Evolutionary conservation across 352 stramenopile genomes (phyloP).

Genomic region (Pythium volutum): DNA sequence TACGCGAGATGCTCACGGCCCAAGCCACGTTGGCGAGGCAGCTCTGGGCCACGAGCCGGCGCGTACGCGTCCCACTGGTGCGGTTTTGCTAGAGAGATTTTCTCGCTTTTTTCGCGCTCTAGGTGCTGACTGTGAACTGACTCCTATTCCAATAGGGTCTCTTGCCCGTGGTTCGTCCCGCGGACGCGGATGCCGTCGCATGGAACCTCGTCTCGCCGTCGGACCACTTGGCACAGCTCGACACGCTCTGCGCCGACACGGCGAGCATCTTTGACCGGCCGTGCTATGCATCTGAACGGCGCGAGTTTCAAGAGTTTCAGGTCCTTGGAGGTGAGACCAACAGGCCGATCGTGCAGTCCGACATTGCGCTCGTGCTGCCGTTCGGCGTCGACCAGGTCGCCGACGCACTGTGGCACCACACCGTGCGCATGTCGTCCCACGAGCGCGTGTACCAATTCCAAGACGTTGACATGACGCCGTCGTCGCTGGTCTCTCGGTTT

Average conservation of each 20-base stretch:
- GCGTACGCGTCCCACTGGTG: neutral
- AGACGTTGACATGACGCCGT: neutral
- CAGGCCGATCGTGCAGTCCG: neutral
- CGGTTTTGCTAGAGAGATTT: no score
- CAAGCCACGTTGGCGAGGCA: constrained; percentile 6
- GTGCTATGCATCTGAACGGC: neutral
- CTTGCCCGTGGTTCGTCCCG: neutral
- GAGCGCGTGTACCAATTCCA: constrained; percentile 11
- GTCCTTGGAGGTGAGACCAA: neutral
- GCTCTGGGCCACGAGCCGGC: neutral
- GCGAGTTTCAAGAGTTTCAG: constrained; percentile 9
- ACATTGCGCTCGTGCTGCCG: constrained; percentile 3
- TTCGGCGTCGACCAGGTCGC: constrained; percentile 4
- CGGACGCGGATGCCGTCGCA: neutral
- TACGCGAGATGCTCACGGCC: neutral
- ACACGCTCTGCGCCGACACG: neutral
- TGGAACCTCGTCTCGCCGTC: neutral
- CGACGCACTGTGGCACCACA: constrained; percentile 13
- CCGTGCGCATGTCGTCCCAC: constrained; percentile 5
- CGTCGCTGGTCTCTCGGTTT: constrained; percentile 11
- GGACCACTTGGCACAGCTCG: constrained; percentile 6
- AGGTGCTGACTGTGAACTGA: no score
- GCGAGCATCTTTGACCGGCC: neutral
- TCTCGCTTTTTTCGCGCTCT: no score
- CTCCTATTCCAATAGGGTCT: neutral